Evolutionary conservation across 768 basidiomycete species (phyloP), one percentile per base, ranked within the genome.

Genomic region (Leucosporidium yakuticum): DNA sequence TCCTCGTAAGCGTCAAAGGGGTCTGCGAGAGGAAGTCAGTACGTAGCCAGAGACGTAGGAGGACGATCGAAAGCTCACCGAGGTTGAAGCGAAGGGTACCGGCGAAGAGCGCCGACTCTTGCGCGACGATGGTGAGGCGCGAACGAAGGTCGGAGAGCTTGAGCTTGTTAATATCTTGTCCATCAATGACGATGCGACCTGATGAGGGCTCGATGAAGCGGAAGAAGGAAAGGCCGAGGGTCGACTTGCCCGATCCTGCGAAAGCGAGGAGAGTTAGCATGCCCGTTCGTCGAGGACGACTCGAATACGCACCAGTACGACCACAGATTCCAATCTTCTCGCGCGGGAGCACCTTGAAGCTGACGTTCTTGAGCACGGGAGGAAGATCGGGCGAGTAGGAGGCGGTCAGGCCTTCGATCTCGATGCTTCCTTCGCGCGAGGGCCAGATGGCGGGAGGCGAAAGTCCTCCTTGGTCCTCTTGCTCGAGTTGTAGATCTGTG

Each of bases 1-100:
- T 77, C 77, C 20, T 57, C 51, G 59, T 75, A 62, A 36, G 62
- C 60, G 36, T 56, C 53, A 63, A 76, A 74, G 23, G 72, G 72
- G 27, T 73, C 69, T n/a, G 25, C 53, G 12, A 34, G 21, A 85
- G 59, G 84, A 12, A 23, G 47, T 63, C 23, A 64, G 54, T 5
- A 14, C 25, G 17, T 20, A 21, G 19, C 8, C 47, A 27, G 55
- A 4, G 34, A 1, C 15, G 21, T n/a, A n/a, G 21, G 39, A 15
- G 14, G 44, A 11, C 6, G 29, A 23, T 31, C 39, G 47, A 62
- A 86, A 81, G 87, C 87, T 74, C 89, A 88, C 39, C 39, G 27
- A 89, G 79, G 73, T 90, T 90, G 77, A 84, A 86, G 53, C 85
- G 81, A 4, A 91, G 83, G 0, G 87, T 87, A 0, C 89, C 89